Evolutionary conservation across 2,329 filamentous ascomycete genomes (phyloP).

Genomic region (Colletotrichum costaricense): DNA sequence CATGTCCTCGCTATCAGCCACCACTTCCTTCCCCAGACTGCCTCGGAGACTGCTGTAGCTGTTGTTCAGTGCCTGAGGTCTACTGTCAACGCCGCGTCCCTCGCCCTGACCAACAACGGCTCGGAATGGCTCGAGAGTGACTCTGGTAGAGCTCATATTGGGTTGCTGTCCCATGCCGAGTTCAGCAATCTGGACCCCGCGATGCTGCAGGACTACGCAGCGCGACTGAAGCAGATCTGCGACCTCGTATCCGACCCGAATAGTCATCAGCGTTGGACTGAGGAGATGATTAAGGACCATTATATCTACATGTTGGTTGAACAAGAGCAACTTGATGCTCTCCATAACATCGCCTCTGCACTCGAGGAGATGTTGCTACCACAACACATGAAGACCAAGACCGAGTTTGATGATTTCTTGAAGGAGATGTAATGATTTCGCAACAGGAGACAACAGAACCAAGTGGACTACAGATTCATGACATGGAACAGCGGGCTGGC

Average conservation of each 20-base stretch:
- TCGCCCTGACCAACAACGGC: constrained; percentile 39
- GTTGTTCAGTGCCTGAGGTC: constrained; percentile 24
- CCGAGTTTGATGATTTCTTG: constrained; percentile 17
- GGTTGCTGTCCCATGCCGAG: constrained; percentile 36
- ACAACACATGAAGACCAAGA: constrained; percentile 34
- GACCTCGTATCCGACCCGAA: constrained; percentile 34
- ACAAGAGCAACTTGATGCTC: constrained; percentile 25
- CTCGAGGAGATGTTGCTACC: constrained; percentile 18
- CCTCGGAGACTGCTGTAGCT: not conserved
- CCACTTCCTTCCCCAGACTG: constrained; percentile 6
- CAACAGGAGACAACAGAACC: not conserved
- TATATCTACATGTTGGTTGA: constrained; percentile 24
- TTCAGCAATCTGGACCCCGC: constrained; percentile 40
- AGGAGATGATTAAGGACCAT: constrained; percentile 24
- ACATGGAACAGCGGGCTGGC: not conserved
- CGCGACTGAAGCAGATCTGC: constrained; percentile 38
- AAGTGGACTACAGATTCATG: not conserved
- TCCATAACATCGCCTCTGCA: constrained; percentile 14
- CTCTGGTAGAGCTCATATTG: constrained; percentile 8
- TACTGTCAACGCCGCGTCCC: constrained; percentile 36
- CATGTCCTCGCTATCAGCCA: constrained; percentile 27
- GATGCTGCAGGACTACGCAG: constrained; percentile 38
- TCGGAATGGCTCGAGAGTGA: constrained; percentile 40
- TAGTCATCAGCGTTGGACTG: constrained; percentile 16
- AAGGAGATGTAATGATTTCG: not conserved